A percentile compares a stretch with the other conserved stretches of the same genome.
phyloP scores from a whole-genome alignment of 805 yeast species.

The Kregervanrija pseudodelftensis region DNA sequence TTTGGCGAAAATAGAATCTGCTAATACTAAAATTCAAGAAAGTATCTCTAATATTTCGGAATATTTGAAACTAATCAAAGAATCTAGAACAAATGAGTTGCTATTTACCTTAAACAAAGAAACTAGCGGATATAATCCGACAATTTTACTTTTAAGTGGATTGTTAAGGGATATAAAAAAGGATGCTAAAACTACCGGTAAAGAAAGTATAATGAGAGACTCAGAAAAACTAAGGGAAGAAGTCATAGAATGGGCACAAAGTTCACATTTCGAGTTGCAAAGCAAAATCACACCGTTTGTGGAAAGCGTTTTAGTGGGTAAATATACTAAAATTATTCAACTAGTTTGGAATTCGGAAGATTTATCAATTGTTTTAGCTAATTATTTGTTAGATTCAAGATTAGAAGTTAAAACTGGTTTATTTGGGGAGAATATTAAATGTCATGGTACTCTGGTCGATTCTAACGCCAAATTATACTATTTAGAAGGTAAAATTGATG shows the following conservation, averaged over 20 bases:
- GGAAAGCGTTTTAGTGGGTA: slow-evolving; percentile 19
- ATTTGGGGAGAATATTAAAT: slow-evolving; percentile 19
- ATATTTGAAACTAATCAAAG: slow-evolving; percentile 20
- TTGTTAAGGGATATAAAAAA: slow-evolving; percentile 19
- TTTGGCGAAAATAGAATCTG: slow-evolving; percentile 19
- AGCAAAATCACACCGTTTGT: slow-evolving; percentile 25
- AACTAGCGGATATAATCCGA: slow-evolving; percentile 26
- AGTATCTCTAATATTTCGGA: slow-evolving; percentile 20
- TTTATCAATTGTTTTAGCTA: slow-evolving; percentile 23
- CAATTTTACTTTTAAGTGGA: slow-evolving; percentile 17
- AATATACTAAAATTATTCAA: slow-evolving; percentile 24
- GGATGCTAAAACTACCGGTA: slow-evolving; percentile 4
- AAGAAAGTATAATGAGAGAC: slow-evolving; percentile 2
- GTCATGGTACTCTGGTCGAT: slow-evolving; percentile 25
- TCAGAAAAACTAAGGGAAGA: slow-evolving; percentile 9
- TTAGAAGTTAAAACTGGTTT: slow-evolving; percentile 18
- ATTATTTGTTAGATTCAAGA: slow-evolving; percentile 19
- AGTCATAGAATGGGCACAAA: slow-evolving; percentile 27
- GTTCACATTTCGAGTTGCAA: slow-evolving; percentile 30
- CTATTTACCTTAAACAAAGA: slow-evolving; percentile 22
- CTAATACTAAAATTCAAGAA: slow-evolving; percentile 22
- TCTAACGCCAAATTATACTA: slow-evolving; percentile 21
- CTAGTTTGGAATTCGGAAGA: slow-evolving; percentile 28
- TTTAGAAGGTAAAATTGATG: slow-evolving; percentile 27
- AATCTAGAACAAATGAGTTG: slow-evolving; percentile 22